Conservation (phyloP, 192 early-diverging fungal species). For the Phycomyces blakesleeanus region DNA sequence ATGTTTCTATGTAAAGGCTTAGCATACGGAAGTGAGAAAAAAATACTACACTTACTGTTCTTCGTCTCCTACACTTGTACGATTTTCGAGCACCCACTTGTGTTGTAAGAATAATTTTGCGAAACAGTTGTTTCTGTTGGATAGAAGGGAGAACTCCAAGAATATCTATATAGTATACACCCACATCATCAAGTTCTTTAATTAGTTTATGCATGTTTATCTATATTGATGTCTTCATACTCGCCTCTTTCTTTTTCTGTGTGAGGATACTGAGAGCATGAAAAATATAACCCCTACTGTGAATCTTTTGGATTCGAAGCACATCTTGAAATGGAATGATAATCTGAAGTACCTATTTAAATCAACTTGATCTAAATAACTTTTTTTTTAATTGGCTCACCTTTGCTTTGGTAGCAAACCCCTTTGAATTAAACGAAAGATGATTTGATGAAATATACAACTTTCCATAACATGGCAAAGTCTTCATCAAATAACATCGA, state of each 20-base stretch:
- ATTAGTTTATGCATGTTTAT: background rate
- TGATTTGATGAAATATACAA: conserved; percentile 60
- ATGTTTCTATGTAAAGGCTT: conserved; percentile 9
- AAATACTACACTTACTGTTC: conserved; percentile 12
- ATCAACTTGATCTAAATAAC: background rate
- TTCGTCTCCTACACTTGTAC: background rate
- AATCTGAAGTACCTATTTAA: conserved; percentile 9
- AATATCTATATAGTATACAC: conserved; percentile 35
- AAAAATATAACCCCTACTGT: conserved; percentile 38
- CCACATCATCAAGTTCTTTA: no score
- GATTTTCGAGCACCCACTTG: conserved; percentile 4
- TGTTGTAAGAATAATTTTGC: conserved; percentile 27
- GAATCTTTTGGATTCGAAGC: conserved; percentile 37
- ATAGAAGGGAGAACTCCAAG: conserved; percentile 53
- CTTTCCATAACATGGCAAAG: conserved; percentile 55
- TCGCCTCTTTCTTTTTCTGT: conserved; percentile 42
- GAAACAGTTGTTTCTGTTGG: conserved; percentile 44
- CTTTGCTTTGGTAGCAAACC: conserved; percentile 47
- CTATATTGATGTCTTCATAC: background rate
- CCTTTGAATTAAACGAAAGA: conserved; percentile 58
- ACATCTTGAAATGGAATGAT: conserved; percentile 58
- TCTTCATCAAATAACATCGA: conserved; percentile 45
- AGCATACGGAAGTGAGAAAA: no score
- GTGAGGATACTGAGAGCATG: conserved; percentile 46
- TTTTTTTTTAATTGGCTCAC: conserved; percentile 11